Conservation (phyloP, 2,329 filamentous ascomycete genomes). For the Cladosporium oxysporum region DNA sequence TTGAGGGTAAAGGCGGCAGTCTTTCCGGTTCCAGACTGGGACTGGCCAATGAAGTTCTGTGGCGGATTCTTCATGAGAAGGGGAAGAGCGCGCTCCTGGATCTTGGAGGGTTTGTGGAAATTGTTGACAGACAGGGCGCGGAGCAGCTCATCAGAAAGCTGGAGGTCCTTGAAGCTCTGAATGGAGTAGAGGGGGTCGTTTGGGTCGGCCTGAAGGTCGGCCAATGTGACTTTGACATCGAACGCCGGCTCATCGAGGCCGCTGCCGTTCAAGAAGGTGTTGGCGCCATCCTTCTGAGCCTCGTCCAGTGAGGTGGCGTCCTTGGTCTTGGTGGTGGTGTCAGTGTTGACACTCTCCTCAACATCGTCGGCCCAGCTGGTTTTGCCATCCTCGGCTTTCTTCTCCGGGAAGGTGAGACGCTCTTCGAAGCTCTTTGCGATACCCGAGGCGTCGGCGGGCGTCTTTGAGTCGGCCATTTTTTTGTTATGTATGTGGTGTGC, state of each 20-base stretch:
- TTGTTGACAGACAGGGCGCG: constrained; percentile 78
- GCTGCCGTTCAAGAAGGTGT: constrained; percentile 41
- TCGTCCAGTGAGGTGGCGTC: constrained; percentile 23
- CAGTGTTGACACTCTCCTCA: constrained; percentile 20
- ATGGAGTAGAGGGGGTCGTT: constrained; percentile 86
- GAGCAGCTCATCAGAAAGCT: constrained; percentile 64
- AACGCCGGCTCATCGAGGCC: constrained; percentile 70
- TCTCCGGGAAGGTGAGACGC: constrained; percentile 30
- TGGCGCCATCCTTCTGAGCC: constrained; percentile 49
- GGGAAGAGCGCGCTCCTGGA: constrained; percentile 91
- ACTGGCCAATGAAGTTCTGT: constrained; percentile 93
- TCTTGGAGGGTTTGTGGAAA: constrained; percentile 95
- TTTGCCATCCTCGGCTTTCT: constrained; percentile 16
- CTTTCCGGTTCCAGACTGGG: constrained; percentile 98
- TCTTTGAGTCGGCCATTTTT: constrained; percentile 19
- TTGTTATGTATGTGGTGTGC: constrained; percentile 11
- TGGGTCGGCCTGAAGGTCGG: constrained; percentile 81
- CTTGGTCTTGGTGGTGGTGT: background rate
- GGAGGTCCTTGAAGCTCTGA: constrained; percentile 79
- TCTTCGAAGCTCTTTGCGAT: constrained; percentile 33
- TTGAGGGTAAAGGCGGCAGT: constrained; percentile 95
- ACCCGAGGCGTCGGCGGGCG: constrained; percentile 20
- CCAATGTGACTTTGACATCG: constrained; percentile 90
- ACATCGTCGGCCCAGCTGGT: constrained; percentile 14
- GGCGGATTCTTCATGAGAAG: constrained; percentile 86